Evolutionary conservation across 2,329 filamentous ascomycete species (phyloP).

Genomic region (Sporothrix sp.): DNA sequence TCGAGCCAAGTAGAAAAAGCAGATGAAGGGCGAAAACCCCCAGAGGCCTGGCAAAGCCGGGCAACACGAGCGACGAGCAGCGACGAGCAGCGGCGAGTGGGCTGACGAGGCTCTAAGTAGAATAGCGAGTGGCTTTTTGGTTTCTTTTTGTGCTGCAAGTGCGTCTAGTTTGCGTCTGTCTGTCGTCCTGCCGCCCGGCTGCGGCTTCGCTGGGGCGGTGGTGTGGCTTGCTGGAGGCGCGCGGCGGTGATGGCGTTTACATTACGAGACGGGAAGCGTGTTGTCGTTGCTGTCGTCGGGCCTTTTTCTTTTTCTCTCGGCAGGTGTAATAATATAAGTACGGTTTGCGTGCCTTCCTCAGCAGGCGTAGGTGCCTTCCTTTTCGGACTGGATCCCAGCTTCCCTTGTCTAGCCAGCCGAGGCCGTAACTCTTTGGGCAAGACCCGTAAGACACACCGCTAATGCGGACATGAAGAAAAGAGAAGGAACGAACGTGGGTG

Average conservation of each 20-base stretch:
- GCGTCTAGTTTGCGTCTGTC: background rate
- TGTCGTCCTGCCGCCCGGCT: background rate
- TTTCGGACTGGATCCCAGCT: background rate
- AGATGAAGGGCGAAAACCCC: background rate
- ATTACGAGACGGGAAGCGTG: too few relatives aligned
- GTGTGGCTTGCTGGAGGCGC: too few relatives aligned
- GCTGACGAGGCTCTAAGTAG: conserved; percentile 9
- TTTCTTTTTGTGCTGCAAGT: background rate
- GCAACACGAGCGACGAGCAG: background rate
- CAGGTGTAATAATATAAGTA: too few relatives aligned
- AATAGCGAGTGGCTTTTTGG: conserved; percentile 5
- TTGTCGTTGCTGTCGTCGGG: background rate
- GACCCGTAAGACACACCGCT: conserved; percentile 5
- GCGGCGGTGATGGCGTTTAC: too few relatives aligned
- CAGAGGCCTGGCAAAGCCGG: background rate
- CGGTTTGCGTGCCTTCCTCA: too few relatives aligned
- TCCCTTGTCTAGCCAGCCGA: background rate
- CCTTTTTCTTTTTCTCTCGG: too few relatives aligned
- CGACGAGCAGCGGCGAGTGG: background rate
- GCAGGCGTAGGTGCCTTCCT: too few relatives aligned
- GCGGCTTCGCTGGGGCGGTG: too few relatives aligned
- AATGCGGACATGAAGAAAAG: background rate
- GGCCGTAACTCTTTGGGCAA: background rate
- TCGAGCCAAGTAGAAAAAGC: conserved; percentile 1
- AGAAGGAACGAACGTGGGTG: background rate